phyloP scores from a whole-genome alignment of 345 rosid genomes.

The Physaria fendleri region DNA sequence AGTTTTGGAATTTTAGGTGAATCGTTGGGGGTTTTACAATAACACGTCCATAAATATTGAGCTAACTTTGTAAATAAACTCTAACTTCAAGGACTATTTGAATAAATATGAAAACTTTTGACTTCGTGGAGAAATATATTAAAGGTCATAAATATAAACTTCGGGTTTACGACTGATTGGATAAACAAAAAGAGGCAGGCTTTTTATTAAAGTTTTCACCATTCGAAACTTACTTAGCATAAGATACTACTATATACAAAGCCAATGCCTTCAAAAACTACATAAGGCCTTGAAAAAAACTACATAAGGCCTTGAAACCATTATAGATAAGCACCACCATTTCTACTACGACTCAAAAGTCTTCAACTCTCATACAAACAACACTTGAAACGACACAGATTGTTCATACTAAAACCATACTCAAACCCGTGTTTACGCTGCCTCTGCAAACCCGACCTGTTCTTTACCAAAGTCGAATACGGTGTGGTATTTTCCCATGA shows the following conservation, averaged over 20 bases:
- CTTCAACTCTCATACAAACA: constrained; percentile 19
- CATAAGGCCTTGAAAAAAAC: no score
- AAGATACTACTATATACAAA: constrained; percentile 31
- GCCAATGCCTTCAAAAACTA: constrained; percentile 37
- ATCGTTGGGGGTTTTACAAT: not conserved
- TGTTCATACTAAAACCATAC: constrained; percentile 19
- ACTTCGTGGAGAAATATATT: no score
- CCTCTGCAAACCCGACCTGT: constrained; percentile 87
- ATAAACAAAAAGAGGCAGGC: constrained; percentile 3
- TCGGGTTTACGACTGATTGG: no score
- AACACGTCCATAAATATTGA: not conserved
- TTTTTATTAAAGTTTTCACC: constrained; percentile 21
- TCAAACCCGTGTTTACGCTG: constrained; percentile 46
- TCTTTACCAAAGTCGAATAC: constrained; percentile 72
- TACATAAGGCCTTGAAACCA: constrained; percentile 25
- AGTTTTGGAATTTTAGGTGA: not conserved
- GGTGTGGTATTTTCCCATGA: constrained; percentile 93
- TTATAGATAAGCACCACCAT: constrained; percentile 13
- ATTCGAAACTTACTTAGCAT: constrained; percentile 14
- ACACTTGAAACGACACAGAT: constrained; percentile 17
- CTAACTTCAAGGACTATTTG: not conserved
- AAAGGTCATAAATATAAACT: no score
- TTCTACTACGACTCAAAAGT: constrained; percentile 19
- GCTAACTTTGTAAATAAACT: not conserved
- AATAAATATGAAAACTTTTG: no score